A percentile compares a stretch with the other conserved stretches of the same genome.
These are phyloP conservation scores for Lipomyces kockii DNA, from an alignment of 805 yeast species.

Conservation along the genomic window DNA sequence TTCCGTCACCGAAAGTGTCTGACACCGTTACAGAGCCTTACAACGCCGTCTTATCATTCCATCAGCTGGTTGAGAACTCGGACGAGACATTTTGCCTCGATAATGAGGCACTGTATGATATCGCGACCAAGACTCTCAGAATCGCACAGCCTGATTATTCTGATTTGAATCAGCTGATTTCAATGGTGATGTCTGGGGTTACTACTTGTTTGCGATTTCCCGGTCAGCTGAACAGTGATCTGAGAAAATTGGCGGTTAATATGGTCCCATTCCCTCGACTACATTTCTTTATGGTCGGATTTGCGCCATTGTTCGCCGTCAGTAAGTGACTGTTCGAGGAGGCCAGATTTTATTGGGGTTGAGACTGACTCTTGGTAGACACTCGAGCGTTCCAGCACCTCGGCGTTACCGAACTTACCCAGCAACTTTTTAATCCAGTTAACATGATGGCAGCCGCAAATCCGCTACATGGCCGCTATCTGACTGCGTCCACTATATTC, in stretches of 20 bases:
- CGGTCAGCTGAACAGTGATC: conserved; percentile 90
- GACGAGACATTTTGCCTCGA: conserved; percentile 96
- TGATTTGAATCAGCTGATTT: conserved; percentile 80
- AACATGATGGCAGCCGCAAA: conserved; percentile 97
- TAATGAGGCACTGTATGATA: conserved; percentile 89
- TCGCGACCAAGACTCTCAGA: conserved; percentile 84
- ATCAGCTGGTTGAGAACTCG: conserved; percentile 86
- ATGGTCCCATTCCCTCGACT: conserved; percentile 94
- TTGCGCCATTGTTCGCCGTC: conserved; percentile 83
- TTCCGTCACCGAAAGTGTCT: conserved; percentile 87
- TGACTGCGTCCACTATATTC: conserved; percentile 92
- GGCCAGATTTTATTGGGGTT: neutral
- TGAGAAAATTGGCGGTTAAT: conserved; percentile 91
- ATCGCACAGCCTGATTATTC: conserved; percentile 76
- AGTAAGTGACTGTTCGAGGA: conserved; percentile 15
- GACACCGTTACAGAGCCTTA: conserved; percentile 96
- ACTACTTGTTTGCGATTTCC: conserved; percentile 94
- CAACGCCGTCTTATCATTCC: conserved; percentile 88
- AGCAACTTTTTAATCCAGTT: conserved; percentile 88
- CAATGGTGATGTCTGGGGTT: conserved; percentile 93
- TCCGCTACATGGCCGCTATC: conserved; percentile 86
- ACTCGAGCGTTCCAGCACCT: conserved; percentile 82
- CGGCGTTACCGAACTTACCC: conserved; percentile 89
- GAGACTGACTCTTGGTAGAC: conserved; percentile 48
- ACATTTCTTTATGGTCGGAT: conserved; percentile 94